phyloP scores from a whole-genome alignment of 2,329 filamentous ascomycete genomes.

The Fusarium bulbicola region DNA sequence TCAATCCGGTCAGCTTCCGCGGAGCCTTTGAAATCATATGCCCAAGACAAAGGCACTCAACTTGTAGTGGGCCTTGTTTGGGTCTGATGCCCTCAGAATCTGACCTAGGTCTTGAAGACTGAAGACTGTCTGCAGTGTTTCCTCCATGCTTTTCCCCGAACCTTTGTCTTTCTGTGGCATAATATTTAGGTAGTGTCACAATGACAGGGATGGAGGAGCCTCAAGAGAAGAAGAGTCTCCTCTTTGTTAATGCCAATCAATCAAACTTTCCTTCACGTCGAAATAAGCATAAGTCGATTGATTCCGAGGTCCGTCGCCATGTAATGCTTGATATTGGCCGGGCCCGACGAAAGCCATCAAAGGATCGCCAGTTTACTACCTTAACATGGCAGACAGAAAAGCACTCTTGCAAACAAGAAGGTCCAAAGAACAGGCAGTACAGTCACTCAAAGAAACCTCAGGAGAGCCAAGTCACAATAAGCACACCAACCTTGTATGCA shows the following conservation, averaged over 20 bases:
- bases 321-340: conserved; percentile 8
- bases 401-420: not conserved
- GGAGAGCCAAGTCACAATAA: not conserved
- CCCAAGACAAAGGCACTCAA: not conserved
- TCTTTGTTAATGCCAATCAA: not conserved
- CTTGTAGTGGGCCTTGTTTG: not conserved
- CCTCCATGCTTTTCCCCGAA: not conserved
- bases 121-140: not conserved
- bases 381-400: not conserved
- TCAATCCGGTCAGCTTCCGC: conserved; percentile 10
- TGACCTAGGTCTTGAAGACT: not conserved
- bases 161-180: not conserved
- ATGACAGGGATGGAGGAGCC: not conserved
- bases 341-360: not conserved
- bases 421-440: not conserved
- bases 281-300: not conserved
- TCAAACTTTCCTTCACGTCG: not conserved
- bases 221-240: not conserved
- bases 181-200: not conserved
- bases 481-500: not conserved
- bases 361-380: not conserved
- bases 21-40: not conserved
- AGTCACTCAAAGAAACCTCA: not conserved
- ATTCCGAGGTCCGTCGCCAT: conserved; percentile 1
- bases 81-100: not conserved